phyloP scores from a whole-genome alignment of 2,329 filamentous ascomycete genomes.

The Epichloe gansuensis region DNA sequence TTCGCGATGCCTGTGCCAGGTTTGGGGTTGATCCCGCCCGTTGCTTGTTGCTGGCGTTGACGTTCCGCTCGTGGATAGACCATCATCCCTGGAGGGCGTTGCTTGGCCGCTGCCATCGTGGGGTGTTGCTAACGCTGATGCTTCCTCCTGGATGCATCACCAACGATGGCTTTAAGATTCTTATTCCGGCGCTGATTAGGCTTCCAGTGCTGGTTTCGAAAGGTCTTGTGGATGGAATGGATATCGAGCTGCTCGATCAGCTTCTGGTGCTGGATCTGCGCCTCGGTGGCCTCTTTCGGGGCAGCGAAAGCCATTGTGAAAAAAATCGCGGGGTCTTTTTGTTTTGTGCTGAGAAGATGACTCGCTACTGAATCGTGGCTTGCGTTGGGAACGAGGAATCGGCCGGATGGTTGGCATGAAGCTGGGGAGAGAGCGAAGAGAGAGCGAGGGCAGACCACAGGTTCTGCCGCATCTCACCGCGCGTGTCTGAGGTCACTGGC shows the following conservation, averaged over 20 bases:
- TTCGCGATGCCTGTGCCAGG: constrained; percentile 80
- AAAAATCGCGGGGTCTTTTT: not conserved
- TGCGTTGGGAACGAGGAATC: too few species aligned
- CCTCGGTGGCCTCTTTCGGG: constrained; percentile 43
- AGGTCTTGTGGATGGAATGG: constrained; percentile 71
- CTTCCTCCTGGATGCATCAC: constrained; percentile 82
- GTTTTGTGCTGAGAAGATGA: not conserved
- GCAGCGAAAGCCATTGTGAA: constrained; percentile 33
- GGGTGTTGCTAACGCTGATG: constrained; percentile 70
- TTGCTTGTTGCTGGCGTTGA: constrained; percentile 40
- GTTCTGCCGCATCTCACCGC: constrained; percentile 26
- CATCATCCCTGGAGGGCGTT: constrained; percentile 45
- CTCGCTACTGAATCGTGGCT: too few species aligned
- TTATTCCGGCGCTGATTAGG: constrained; percentile 95
- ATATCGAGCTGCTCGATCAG: constrained; percentile 90
- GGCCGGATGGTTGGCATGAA: not conserved
- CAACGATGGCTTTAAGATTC: constrained; percentile 92
- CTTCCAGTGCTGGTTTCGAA: constrained; percentile 84
- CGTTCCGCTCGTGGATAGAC: constrained; percentile 44
- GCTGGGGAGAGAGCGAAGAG: not conserved
- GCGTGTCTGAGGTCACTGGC: constrained; percentile 6
- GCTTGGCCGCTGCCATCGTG: constrained; percentile 65
- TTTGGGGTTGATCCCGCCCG: constrained; percentile 45
- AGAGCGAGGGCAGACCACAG: not conserved
- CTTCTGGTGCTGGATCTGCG: constrained; percentile 66